phyloP scores from a whole-genome alignment of 75 land plant genomes.

The Isoetes taiwanensis region DNA sequence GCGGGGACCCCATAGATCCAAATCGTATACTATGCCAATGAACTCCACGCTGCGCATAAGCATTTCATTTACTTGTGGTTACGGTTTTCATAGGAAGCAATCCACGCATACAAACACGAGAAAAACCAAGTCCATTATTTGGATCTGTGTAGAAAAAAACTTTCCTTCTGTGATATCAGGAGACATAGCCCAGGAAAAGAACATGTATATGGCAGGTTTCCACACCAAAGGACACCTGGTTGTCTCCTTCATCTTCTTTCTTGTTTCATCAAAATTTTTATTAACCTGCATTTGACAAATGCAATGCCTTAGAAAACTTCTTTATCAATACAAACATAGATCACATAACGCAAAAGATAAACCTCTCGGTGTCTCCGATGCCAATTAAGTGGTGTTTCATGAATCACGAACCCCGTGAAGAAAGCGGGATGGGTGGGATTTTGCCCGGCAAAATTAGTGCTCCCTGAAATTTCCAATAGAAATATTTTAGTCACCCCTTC shows the following conservation, averaged over 20 bases:
- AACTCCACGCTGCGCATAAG: slow-evolving; percentile 30
- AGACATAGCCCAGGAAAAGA: slow-evolving; percentile 44
- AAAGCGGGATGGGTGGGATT: no score
- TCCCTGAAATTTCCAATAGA: no score
- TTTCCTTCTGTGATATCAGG: slow-evolving; percentile 58
- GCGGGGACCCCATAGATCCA: slow-evolving; percentile 56
- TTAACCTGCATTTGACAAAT: no score
- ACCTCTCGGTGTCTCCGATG: no score
- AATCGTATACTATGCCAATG: slow-evolving; percentile 52
- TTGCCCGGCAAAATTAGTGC: no score
- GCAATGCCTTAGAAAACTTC: no score
- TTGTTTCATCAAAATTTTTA: slow-evolving; percentile 35
- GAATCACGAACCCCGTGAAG: no score
- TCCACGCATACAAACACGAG: slow-evolving; percentile 38
- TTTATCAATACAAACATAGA: no score
- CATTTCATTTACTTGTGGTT: background rate
- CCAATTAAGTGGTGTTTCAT: no score
- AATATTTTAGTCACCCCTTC: no score
- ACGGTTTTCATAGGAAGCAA: background rate
- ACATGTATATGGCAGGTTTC: slow-evolving; percentile 82
- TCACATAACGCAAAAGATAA: no score
- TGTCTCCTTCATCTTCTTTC: slow-evolving; percentile 47
- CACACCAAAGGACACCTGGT: slow-evolving; percentile 49
- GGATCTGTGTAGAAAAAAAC: slow-evolving; percentile 77
- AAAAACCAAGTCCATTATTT: slow-evolving; percentile 49